Evolutionary conservation across 1,139 yeast genomes (phyloP), one percentile per base, ranked within the genome.

Genomic region (Geotrichum macrosporum): DNA sequence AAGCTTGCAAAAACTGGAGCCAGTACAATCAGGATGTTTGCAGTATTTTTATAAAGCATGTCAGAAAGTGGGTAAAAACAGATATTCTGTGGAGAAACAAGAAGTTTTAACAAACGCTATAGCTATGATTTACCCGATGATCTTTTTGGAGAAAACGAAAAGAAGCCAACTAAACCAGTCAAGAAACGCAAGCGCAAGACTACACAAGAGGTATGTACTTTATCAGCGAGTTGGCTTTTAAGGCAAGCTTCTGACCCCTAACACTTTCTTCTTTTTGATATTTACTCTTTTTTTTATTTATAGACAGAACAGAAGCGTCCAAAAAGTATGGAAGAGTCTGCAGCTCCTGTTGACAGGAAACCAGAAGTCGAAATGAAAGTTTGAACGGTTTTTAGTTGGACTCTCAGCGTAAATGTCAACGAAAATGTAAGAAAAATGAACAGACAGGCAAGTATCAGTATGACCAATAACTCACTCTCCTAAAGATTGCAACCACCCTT

Each of bases 91-190:
- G n/a, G n/a, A n/a, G n/a, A n/a, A n/a, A n/a, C n/a, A n/a, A n/a
- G n/a, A n/a, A 5, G 5, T 29, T 8, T n/a, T 29, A 29, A 29
- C 32, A 16, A 19, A 32, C 9, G n/a, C 16, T 18, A n/a, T 44
- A 66, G 69, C 18, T 77, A 81, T 65, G 95, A 89, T 56, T 69
- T 92, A 34, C 96, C 96, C 13, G 78, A 78, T 59, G 88, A 82
- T 57, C 96, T 89, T 9, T 92, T 83, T 60, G 79, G 69, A 4
- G 94, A 83, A 55, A 92, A 81, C 9, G 97, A 92, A 60, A 59
- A 55, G 22, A 74, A 94, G 51, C 96, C 96, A 0, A 66, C 67
- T 8, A 82, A 80, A 59, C 64, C 66, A 2, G 51, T 63, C 16
- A 77, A 79, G 54, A 68, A 68, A 55, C 70, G 70, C 50, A 78